Conservation (phyloP, 371 early-diverging fungal genomes). For the Dichotomocladium elegans region DNA sequence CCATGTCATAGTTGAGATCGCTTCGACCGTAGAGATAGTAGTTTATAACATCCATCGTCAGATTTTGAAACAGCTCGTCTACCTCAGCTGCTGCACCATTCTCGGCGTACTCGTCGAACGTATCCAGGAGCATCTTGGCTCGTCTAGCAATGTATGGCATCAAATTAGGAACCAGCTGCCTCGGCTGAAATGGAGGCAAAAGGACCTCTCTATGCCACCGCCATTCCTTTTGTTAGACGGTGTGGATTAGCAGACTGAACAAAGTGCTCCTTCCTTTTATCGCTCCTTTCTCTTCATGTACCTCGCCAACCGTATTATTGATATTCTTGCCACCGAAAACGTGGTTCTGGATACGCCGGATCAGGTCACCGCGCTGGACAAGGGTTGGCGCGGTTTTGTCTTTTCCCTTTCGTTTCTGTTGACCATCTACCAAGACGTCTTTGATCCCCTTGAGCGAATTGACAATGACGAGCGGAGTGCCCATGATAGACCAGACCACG, state of each 20-base stretch:
- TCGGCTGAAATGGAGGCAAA: conserved; percentile 42
- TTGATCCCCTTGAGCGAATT: conserved; percentile 40
- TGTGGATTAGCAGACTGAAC: background rate
- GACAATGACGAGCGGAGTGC: conserved; percentile 35
- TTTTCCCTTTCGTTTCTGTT: conserved; percentile 19
- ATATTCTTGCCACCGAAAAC: conserved; percentile 46
- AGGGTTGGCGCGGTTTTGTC: conserved; percentile 7
- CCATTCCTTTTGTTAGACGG: conserved; percentile 39
- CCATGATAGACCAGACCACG: conserved; percentile 40
- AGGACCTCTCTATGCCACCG: conserved; percentile 47
- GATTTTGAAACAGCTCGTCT: conserved; percentile 31
- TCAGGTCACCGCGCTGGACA: conserved; percentile 38
- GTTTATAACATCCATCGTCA: conserved; percentile 50
- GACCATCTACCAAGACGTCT: conserved; percentile 42
- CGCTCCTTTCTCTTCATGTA: conserved; percentile 11
- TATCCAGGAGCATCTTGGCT: conserved; percentile 6
- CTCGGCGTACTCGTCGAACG: conserved; percentile 21
- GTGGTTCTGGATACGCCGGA: conserved; percentile 37
- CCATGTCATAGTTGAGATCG: conserved; percentile 35
- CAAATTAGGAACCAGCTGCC: conserved; percentile 37
- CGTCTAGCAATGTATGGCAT: conserved; percentile 37
- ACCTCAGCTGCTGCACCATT: conserved; percentile 24
- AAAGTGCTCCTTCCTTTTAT: background rate
- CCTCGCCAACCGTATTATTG: conserved; percentile 43
- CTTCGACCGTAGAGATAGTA: conserved; percentile 43